phyloP scores from a whole-genome alignment of 1,284 basidiomycete species.

The Ustilago loliicola region DNA sequence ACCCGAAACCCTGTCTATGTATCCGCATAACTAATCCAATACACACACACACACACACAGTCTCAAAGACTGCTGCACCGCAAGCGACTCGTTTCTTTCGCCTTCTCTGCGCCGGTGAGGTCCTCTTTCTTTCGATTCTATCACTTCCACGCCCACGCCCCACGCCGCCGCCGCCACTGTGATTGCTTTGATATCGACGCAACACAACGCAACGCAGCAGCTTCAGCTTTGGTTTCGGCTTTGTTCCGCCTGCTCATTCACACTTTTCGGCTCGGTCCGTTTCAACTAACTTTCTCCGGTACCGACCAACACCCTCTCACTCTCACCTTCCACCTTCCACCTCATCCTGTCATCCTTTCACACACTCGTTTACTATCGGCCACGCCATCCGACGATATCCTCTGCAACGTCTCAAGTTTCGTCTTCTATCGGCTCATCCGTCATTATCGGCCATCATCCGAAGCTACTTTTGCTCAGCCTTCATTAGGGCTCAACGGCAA shows the following conservation, averaged over 20 bases:
- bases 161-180: too few relatives aligned
- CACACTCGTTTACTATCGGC: neutral
- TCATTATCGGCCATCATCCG: neutral
- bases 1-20: constrained; percentile 6
- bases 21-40: too few relatives aligned
- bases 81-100: constrained; percentile 2
- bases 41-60: neutral
- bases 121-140: neutral
- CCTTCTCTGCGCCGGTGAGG: constrained; percentile 12
- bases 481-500: neutral
- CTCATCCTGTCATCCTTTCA: neutral
- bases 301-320: neutral
- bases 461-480: neutral
- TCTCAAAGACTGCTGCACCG: neutral
- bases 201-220: too few relatives aligned
- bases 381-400: neutral
- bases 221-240: neutral
- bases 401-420: neutral
- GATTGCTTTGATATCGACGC: too few relatives aligned
- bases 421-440: constrained; percentile 2
- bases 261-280: constrained; percentile 1
- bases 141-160: neutral
- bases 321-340: neutral
- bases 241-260: constrained; percentile 2
- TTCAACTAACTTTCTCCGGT: neutral